Conservation (phyloP, 208 protist species). For the Crithidia expoeki region DNA sequence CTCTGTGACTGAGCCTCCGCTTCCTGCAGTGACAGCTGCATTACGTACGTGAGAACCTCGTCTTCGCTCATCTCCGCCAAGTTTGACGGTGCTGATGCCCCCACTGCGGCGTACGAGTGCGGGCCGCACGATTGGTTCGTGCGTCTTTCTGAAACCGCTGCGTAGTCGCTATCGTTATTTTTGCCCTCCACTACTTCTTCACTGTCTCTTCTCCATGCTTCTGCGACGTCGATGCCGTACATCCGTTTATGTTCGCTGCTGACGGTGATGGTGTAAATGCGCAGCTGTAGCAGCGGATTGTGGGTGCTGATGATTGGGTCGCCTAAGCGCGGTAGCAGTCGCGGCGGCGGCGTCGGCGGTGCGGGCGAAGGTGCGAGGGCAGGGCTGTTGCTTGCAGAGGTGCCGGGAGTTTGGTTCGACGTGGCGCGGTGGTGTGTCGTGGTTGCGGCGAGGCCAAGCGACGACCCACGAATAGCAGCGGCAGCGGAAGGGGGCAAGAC, state of each 20-base stretch:
- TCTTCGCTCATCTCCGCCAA: constrained; percentile 39
- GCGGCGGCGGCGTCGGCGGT: constrained; percentile 28
- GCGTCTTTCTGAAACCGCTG: background rate
- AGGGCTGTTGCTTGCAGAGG: constrained; percentile 30
- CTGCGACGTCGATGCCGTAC: background rate
- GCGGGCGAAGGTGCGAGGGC: constrained; percentile 19
- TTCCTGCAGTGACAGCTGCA: constrained; percentile 37
- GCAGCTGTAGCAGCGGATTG: constrained; percentile 26
- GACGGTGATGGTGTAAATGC: constrained; percentile 22
- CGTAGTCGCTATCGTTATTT: background rate
- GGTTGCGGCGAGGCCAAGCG: too few species aligned
- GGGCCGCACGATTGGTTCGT: background rate
- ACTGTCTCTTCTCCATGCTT: background rate
- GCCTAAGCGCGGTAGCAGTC: constrained; percentile 33
- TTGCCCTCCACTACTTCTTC: background rate
- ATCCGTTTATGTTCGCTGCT: background rate
- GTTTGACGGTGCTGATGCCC: background rate
- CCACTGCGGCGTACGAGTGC: background rate
- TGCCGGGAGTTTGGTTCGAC: constrained; percentile 22
- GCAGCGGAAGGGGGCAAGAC: too few species aligned
- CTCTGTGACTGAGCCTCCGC: constrained; percentile 6
- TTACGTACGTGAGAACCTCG: constrained; percentile 40
- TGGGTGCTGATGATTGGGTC: constrained; percentile 36
- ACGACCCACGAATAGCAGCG: too few species aligned
- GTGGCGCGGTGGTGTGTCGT: constrained; percentile 20